Conservation (phyloP, 2,329 filamentous ascomycete species). For the Monosporascus sp. region DNA sequence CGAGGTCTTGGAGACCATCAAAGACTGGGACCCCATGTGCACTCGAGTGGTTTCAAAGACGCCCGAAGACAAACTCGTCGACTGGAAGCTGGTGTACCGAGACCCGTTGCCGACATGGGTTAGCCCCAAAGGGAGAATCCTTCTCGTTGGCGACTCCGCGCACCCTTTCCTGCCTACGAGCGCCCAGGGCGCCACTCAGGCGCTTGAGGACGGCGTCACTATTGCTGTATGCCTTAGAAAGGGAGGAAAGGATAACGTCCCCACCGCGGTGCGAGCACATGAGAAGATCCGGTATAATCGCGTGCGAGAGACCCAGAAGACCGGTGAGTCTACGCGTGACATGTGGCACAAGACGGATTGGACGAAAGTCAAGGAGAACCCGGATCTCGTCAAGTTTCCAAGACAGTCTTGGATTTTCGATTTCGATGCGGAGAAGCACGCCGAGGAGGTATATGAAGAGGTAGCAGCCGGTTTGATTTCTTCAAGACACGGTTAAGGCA, state of each 20-base stretch:
- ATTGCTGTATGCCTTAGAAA: conserved; percentile 40
- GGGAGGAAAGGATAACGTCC: conserved; percentile 33
- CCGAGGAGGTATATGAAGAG: conserved; percentile 34
- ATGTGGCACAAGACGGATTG: conserved; percentile 53
- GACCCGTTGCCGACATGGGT: conserved; percentile 46
- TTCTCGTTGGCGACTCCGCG: conserved; percentile 45
- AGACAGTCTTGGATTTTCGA: conserved; percentile 48
- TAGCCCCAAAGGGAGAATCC: conserved; percentile 37
- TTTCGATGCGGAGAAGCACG: conserved; percentile 45
- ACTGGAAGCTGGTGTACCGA: conserved; percentile 48
- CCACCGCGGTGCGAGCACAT: conserved; percentile 36
- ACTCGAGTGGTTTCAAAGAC: conserved; percentile 44
- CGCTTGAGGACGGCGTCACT: conserved; percentile 45
- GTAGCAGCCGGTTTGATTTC: conserved; percentile 22
- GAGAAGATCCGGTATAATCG: conserved; percentile 45
- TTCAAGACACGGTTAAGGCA: not conserved
- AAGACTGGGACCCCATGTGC: conserved; percentile 47
- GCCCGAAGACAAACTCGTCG: conserved; percentile 34
- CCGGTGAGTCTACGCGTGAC: conserved; percentile 44
- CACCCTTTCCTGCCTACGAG: conserved; percentile 47
- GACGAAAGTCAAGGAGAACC: conserved; percentile 42
- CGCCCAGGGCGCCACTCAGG: conserved; percentile 44
- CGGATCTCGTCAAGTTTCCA: conserved; percentile 41
- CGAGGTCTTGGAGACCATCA: conserved; percentile 45
- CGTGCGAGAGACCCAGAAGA: conserved; percentile 44